Evolutionary conservation across 805 yeast genomes (phyloP), one percentile per base, ranked within the genome.

Genomic region (Candida easanensis): DNA sequence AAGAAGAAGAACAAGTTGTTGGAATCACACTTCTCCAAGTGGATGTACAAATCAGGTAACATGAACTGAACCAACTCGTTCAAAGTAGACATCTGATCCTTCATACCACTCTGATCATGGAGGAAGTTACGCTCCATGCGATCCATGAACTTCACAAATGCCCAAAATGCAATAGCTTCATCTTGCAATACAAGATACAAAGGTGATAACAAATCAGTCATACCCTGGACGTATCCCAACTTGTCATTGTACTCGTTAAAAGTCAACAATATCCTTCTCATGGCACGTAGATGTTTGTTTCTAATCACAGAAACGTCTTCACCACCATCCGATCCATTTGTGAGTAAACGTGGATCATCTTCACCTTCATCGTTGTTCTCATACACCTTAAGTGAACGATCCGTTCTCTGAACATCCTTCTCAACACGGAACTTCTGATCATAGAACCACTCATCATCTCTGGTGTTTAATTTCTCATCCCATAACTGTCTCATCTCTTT

Each of bases 221-320:
- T 93, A 2, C 99, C 99, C 66, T 93, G 99, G 16, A 93, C 96
- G 58, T 93, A 93, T 1, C 99, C 99, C 52, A 93, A 65, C 52
- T 88, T 84, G 36, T 69, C 71, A 62, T 93, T 90, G 61, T 82
- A 75, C 62, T 86, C 89, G 61, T 93, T 91, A 57, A 84, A 91
- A 0, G 97, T 87, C 44, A 89, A 72, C 31, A 93, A 70, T 48
- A 93, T 84, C 53, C 85, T 89, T 52, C 88, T 76, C 67, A 93
- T 65, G 39, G 68, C 74, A 47, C 77, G 72, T 45, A 93, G 68
- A 62, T 93, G 89, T 10, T 87, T 82, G 60, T 93, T 93, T 33
- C 63, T 71, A 38, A 95, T 81, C 21, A 79, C 76, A 39, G 82
- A 73, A 39, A 76, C 74, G 39, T 84, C 85, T 56, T 74, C 50